Evolutionary conservation across 2,329 filamentous ascomycete genomes (phyloP), one percentile per base, ranked within the genome.

Genomic region (Aspergillus hortae): DNA sequence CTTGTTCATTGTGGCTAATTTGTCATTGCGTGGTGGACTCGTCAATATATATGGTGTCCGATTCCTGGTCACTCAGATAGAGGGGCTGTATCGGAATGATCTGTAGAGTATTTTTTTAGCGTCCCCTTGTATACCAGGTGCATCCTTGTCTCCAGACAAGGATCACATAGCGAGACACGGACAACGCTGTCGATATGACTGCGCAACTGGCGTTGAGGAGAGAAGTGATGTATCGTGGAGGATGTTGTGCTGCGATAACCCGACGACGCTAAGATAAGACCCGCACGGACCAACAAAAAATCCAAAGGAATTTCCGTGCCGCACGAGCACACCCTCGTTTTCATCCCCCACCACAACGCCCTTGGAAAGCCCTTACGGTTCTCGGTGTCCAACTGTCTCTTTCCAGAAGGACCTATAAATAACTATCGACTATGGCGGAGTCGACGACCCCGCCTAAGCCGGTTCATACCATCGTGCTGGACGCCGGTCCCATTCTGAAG

Each of bases 401-500:
- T 30, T 27, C 25, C 15, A 5, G 14, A 30, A 19, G 19, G 4
- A 10, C 19, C 33, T 21, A 27, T 17, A n/a, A 49, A 23, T 10
- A 47, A 23, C 15, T 27, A 32, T 12, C 46, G 47, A 52, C 23
- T 11, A 69, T 67, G 63, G 51, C 61, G 46, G 62, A 66, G 50
- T 44, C 52, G 11, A 55, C 60, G 12, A 30, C 56, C 25, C 50
- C 67, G 3, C 41, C 64, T 6, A 96, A 92, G 68, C 81, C 86
- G 0, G 84, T 95, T 46, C 86, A 95, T 74, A 88, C 87, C 49
- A 83, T 97, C 47, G 82, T 97, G 25, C 81, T 99, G 60, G 94
- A 99, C 68, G 88, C 94, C 3, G 92, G 92, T 23, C 91, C 92
- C 6, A 85, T 99, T 55, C 92, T 99, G 70, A 92, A 92, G 68